These are phyloP conservation scores for Orbilia javanica DNA, from an alignment of 2,329 filamentous ascomycete genomes.

Conservation along the genomic window DNA sequence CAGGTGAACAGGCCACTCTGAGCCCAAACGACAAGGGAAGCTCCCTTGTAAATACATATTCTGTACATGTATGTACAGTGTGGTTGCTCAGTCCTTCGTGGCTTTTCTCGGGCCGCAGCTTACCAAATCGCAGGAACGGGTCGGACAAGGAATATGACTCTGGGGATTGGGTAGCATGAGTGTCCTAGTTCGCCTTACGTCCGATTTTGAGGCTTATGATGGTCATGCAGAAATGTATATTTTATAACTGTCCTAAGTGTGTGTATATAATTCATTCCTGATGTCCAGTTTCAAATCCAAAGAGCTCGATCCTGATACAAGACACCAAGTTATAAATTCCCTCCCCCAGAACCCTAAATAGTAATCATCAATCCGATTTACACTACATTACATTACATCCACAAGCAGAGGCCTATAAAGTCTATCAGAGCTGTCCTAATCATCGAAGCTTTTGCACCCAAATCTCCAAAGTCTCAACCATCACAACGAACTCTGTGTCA, in stretches of 20 bases:
- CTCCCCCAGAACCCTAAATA: neutral
- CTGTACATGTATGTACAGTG: neutral
- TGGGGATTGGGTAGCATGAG: conserved; percentile 27
- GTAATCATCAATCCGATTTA: conserved; percentile 12
- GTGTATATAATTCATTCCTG: conserved; percentile 26
- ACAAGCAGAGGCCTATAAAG: neutral
- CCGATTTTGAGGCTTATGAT: conserved; percentile 47
- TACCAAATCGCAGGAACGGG: conserved; percentile 52
- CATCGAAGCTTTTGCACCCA: conserved; percentile 37
- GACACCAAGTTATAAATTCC: neutral
- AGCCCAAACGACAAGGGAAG: conserved; percentile 21
- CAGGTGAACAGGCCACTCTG: conserved; percentile 15
- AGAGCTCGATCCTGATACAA: conserved; percentile 8
- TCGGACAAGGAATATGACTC: conserved; percentile 35
- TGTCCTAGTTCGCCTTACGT: conserved; percentile 44
- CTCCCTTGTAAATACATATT: neutral
- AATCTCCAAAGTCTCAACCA: conserved; percentile 22
- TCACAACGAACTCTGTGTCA: conserved; percentile 8
- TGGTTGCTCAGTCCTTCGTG: conserved; percentile 14
- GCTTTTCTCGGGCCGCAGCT: conserved; percentile 47
- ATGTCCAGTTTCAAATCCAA: conserved; percentile 8
- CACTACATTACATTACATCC: neutral
- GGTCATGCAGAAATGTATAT: conserved; percentile 15
- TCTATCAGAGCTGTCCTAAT: neutral
- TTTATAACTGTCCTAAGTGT: conserved; percentile 1